Percentiles rank a stretch among this genome's conserved stretches.
Conservation (phyloP, 2,329 filamentous ascomycete species). For the Penicillium italicum region DNA sequence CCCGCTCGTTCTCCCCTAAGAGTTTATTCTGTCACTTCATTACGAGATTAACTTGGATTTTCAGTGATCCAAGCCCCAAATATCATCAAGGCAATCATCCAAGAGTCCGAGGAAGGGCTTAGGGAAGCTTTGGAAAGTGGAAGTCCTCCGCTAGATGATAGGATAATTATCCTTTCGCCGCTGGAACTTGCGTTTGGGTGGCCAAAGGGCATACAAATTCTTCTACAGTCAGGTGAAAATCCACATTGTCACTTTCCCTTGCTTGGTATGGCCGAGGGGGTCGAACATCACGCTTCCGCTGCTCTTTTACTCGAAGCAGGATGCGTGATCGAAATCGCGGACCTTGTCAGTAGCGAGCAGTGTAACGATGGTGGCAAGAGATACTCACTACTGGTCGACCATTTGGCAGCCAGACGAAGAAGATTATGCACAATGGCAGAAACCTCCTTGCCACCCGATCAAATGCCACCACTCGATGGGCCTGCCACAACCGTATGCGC, state of each 20-base stretch:
- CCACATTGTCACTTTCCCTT: not conserved
- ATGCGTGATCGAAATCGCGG: not conserved
- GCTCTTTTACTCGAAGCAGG: not conserved
- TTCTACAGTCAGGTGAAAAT: slow-evolving; percentile 1
- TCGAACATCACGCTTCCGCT: not conserved
- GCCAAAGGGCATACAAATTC: slow-evolving; percentile 1
- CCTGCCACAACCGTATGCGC: not conserved
- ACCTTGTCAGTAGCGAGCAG: not conserved
- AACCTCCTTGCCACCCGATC: not conserved
- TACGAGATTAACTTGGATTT: not conserved
- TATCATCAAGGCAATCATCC: not conserved
- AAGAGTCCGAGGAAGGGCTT: slow-evolving; percentile 1
- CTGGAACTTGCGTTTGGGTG: slow-evolving; percentile 7
- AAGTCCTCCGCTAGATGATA: not conserved
- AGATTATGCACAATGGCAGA: not conserved
- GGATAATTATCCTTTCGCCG: not conserved
- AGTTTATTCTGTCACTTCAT: too few species aligned
- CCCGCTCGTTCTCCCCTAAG: too few species aligned
- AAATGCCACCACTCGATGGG: not conserved
- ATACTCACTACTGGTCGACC: not conserved
- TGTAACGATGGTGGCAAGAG: not conserved
- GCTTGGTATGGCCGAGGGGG: not conserved
- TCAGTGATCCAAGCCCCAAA: not conserved
- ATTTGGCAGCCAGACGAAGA: not conserved
- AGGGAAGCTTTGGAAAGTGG: not conserved